Conservation (phyloP, 2,329 filamentous ascomycete genomes). For the Massarina eburnea region DNA sequence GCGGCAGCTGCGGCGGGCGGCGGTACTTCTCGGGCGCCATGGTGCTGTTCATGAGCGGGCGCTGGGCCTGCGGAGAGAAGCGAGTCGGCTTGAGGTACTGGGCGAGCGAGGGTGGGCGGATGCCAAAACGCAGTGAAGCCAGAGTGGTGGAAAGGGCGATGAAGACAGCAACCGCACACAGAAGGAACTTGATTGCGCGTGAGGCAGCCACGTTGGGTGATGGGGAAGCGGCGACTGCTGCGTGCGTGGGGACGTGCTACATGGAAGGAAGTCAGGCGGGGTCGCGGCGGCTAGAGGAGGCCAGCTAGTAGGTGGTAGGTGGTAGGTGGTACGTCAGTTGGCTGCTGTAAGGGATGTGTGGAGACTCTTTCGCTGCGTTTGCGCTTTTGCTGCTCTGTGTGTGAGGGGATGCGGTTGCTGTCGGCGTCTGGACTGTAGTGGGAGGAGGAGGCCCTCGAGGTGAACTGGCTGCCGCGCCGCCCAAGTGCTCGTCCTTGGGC, state of each 20-base stretch:
- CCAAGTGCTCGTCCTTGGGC: too few relatives aligned
- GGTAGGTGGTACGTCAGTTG: too few relatives aligned
- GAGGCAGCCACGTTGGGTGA: conserved; percentile 36
- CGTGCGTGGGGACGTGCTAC: background rate
- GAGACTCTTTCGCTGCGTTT: too few relatives aligned
- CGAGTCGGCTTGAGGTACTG: conserved; percentile 54
- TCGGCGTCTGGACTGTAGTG: too few relatives aligned
- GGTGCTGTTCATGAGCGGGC: conserved; percentile 54
- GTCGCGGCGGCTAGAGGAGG: too few relatives aligned
- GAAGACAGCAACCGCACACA: conserved; percentile 60
- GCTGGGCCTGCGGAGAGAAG: conserved; percentile 26
- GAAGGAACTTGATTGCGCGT: conserved; percentile 44
- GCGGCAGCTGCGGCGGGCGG: conserved; percentile 75
- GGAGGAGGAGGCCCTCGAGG: too few relatives aligned
- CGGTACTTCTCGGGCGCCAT: conserved; percentile 70
- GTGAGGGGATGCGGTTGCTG: too few relatives aligned
- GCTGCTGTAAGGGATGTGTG: too few relatives aligned
- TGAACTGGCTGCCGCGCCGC: too few relatives aligned
- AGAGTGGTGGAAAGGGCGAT: conserved; percentile 62
- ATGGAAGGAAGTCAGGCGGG: too few relatives aligned
- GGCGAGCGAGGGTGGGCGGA: conserved; percentile 61
- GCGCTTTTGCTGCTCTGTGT: too few relatives aligned
- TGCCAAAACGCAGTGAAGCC: conserved; percentile 63
- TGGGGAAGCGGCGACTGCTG: background rate
- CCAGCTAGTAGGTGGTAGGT: too few relatives aligned